These are phyloP conservation scores for Aspergillus quadricinctus DNA, from an alignment of 2,329 filamentous ascomycete species.

Conservation along the genomic window DNA sequence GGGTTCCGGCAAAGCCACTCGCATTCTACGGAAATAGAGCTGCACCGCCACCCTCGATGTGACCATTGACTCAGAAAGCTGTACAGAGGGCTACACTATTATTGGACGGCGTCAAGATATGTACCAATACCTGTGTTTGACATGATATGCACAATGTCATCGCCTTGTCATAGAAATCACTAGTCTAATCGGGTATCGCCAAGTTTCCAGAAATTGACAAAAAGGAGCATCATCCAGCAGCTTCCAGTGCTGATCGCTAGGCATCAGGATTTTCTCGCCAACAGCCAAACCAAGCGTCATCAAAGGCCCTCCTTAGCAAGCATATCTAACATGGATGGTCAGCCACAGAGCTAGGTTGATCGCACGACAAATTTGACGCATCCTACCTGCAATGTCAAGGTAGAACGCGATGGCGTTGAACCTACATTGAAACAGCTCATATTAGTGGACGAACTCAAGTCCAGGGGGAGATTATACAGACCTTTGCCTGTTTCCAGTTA, in stretches of 20 bases:
- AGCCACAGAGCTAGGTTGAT: slow-evolving; percentile 5
- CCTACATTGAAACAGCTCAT: slow-evolving; percentile 30
- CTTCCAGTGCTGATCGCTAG: slow-evolving; percentile 4
- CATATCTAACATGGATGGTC: slow-evolving; percentile 49
- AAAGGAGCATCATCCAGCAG: neutral
- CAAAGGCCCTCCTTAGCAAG: slow-evolving; percentile 61
- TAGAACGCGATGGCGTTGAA: slow-evolving; percentile 63
- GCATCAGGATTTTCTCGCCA: slow-evolving; percentile 17
- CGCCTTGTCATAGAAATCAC: neutral
- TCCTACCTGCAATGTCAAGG: slow-evolving; percentile 60
- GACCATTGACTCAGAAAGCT: neutral
- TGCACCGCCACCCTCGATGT: slow-evolving; percentile 15
- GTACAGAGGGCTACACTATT: neutral
- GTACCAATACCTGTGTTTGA: neutral
- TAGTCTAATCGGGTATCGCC: slow-evolving; percentile 3
- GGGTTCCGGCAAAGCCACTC: slow-evolving; percentile 1
- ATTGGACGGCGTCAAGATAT: neutral
- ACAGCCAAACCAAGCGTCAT: slow-evolving; percentile 7
- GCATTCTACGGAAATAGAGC: slow-evolving; percentile 6
- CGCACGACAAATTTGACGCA: neutral
- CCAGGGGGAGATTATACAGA: slow-evolving; percentile 23
- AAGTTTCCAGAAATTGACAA: slow-evolving; percentile 1
- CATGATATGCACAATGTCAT: neutral
- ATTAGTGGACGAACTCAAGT: neutral
- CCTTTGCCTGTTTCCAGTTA: slow-evolving; percentile 54